phyloP scores from a whole-genome alignment of 2,329 filamentous ascomycete species.

The Nothophaeocryptopus gaeumannii region DNA sequence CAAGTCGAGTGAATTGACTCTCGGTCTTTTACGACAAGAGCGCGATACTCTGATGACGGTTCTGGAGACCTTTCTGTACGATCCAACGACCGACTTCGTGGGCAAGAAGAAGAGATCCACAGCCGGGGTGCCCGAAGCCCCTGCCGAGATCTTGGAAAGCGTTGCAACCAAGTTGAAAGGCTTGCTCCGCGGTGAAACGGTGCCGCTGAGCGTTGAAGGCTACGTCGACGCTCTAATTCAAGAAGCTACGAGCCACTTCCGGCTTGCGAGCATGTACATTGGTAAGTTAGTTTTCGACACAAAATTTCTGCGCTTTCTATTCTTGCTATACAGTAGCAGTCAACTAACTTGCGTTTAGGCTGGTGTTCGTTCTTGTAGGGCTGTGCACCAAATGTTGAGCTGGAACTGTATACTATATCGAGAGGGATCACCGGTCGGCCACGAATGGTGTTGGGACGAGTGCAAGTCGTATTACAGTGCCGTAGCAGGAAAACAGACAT shows the following conservation, averaged over 20 bases:
- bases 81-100: constrained; percentile 91
- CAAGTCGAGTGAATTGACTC: constrained; percentile 82
- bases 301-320: not conserved
- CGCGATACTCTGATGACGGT: constrained; percentile 97
- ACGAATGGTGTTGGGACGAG: constrained; percentile 6
- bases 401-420: not conserved
- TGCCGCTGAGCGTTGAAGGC: constrained; percentile 90
- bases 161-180: constrained; percentile 85
- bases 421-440: constrained; percentile 1
- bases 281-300: constrained; percentile 47
- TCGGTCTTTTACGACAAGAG: constrained; percentile 79
- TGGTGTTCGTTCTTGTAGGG: constrained; percentile 26
- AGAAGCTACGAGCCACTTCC: constrained; percentile 75
- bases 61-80: constrained; percentile 93
- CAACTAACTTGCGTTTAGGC: constrained; percentile 12
- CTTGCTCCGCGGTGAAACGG: constrained; percentile 78
- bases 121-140: constrained; percentile 61
- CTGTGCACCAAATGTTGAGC: not conserved
- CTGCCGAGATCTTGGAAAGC: constrained; percentile 79
- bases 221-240: constrained; percentile 95
- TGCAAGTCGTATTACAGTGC: not conserved
- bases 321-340: not conserved
- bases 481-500: not conserved
- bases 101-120: constrained; percentile 62
- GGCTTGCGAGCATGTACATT: constrained; percentile 92